A percentile compares a stretch with the other conserved stretches of the same genome.
Conservation (phyloP, 192 early-diverging fungal genomes). For the Backusella mclennaniae region DNA sequence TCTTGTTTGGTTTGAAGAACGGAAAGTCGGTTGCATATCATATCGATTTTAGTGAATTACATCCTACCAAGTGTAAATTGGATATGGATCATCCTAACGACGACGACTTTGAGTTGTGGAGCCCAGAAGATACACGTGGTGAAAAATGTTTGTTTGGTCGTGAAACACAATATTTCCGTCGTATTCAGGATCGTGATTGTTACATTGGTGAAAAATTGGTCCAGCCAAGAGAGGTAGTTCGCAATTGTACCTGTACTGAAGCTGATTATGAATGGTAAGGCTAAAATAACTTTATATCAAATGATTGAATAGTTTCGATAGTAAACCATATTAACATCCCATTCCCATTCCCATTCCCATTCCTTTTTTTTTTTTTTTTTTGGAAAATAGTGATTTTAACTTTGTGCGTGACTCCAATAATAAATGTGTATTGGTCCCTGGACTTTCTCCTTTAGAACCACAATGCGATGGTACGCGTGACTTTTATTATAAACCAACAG, state of each 20-base stretch:
- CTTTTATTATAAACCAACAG: slow-evolving; percentile 71
- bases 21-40: slow-evolving; percentile 42
- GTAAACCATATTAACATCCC: not conserved
- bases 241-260: slow-evolving; percentile 72
- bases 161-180: slow-evolving; percentile 66
- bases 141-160: slow-evolving; percentile 66
- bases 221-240: slow-evolving; percentile 50
- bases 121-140: slow-evolving; percentile 48
- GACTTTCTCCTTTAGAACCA: slow-evolving; percentile 50
- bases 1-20: slow-evolving; percentile 66
- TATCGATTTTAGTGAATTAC: slow-evolving; percentile 49
- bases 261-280: slow-evolving; percentile 82
- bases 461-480: slow-evolving; percentile 56
- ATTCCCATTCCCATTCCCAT: not conserved
- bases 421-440: slow-evolving; percentile 65
- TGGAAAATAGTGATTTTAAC: slow-evolving; percentile 60
- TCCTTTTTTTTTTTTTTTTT: not conserved
- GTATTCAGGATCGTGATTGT: slow-evolving; percentile 67
- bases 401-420: slow-evolving; percentile 66
- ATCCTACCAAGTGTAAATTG: slow-evolving; percentile 37
- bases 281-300: not conserved
- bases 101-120: slow-evolving; percentile 74
- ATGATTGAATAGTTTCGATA: not conserved
- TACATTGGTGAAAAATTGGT: slow-evolving; percentile 71
- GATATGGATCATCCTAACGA: slow-evolving; percentile 40